A percentile compares a stretch with the other conserved stretches of the same genome.
Conservation (phyloP, 768 basidiomycete genomes). For the Phallus indusiatus region DNA sequence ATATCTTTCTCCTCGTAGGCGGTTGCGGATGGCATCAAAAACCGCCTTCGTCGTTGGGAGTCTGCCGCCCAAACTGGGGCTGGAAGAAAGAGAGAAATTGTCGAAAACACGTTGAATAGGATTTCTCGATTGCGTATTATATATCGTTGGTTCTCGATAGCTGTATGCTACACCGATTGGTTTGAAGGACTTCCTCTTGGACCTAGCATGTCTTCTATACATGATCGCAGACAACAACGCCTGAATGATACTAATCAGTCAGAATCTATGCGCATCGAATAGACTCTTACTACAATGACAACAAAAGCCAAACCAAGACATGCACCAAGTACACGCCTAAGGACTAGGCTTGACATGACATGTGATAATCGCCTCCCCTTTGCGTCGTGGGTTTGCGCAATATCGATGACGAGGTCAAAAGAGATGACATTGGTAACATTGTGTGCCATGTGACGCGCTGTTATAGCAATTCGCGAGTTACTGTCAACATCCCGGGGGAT, state of each 20-base stretch:
- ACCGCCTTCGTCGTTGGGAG: neutral
- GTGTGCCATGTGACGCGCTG: neutral
- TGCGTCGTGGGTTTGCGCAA: neutral
- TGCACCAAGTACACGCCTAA: neutral
- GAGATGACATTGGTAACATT: neutral
- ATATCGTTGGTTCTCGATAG: neutral
- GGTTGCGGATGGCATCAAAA: neutral
- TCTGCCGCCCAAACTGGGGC: neutral
- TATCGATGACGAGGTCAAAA: neutral
- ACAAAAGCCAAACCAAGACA: neutral
- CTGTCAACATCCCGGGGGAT: conserved; percentile 30
- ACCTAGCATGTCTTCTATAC: neutral
- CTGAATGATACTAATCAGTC: neutral
- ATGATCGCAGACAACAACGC: neutral
- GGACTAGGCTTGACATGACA: neutral
- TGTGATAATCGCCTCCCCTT: neutral
- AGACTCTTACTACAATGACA: neutral
- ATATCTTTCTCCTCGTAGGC: neutral
- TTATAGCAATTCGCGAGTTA: neutral
- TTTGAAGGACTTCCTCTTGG: neutral
- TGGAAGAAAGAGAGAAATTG: neutral
- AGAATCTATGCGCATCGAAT: neutral
- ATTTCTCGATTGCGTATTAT: neutral
- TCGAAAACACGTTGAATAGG: neutral
- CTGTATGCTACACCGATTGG: neutral